Percentiles rank a stretch among this genome's conserved stretches.
phyloP scores from a whole-genome alignment of 495 filamentous ascomycete genomes.

The Glutinoglossum americanum region DNA sequence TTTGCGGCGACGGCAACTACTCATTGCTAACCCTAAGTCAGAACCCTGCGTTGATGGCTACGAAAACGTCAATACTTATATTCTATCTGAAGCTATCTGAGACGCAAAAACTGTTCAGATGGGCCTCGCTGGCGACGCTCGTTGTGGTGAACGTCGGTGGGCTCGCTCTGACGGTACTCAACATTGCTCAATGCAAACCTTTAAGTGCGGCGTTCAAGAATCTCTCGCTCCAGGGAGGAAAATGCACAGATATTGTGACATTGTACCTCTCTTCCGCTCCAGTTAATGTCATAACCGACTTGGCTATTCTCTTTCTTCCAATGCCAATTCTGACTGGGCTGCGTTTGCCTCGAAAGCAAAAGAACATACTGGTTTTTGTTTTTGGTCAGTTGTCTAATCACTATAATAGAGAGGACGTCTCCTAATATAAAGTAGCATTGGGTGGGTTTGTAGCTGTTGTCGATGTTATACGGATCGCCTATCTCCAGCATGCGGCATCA shows the following conservation, averaged over 20 bases:
- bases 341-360: slow-evolving; percentile 64
- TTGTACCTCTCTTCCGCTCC: slow-evolving; percentile 69
- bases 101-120: slow-evolving; percentile 48
- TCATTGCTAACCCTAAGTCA: slow-evolving; percentile 14
- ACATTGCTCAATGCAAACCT: slow-evolving; percentile 77
- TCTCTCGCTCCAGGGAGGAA: slow-evolving; percentile 19
- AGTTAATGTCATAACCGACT: slow-evolving; percentile 67
- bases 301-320: slow-evolving; percentile 63
- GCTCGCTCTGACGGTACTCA: slow-evolving; percentile 57
- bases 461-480: slow-evolving; percentile 76
- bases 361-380: slow-evolving; percentile 59
- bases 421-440: slow-evolving; percentile 17
- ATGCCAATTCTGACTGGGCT: slow-evolving; percentile 74
- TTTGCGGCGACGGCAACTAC: background rate
- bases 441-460: slow-evolving; percentile 74
- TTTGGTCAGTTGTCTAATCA: slow-evolving; percentile 24
- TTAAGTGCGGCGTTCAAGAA: slow-evolving; percentile 37
- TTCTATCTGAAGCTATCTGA: slow-evolving; percentile 69
- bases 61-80: slow-evolving; percentile 79
- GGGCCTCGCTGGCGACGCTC: slow-evolving; percentile 47
- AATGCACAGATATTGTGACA: slow-evolving; percentile 55
- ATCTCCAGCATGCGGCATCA: slow-evolving; percentile 51
- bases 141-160: slow-evolving; percentile 58
- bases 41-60: slow-evolving; percentile 75
- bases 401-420: background rate